Evolutionary conservation across 2,329 filamentous ascomycete genomes (phyloP).

Genomic region (Fusarium coicis): DNA sequence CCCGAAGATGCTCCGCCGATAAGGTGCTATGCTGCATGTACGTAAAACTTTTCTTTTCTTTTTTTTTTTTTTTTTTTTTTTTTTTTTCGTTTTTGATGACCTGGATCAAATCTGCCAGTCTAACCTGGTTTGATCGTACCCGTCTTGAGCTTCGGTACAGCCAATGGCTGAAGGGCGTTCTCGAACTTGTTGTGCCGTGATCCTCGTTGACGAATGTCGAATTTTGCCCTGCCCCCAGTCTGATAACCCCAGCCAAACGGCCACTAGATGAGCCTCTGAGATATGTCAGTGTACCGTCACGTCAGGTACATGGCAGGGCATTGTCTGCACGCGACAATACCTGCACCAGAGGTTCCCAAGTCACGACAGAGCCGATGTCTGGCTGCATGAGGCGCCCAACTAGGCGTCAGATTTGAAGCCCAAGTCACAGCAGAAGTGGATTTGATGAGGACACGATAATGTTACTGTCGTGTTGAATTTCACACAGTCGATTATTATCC

Average conservation of each 20-base stretch:
- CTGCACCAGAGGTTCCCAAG: constrained; percentile 32
- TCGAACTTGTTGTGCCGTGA: constrained; percentile 26
- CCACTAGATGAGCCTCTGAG: constrained; percentile 36
- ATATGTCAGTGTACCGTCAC: constrained; percentile 32
- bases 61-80: constrained; percentile 12
- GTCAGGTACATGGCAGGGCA: constrained; percentile 32
- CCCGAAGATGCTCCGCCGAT: constrained; percentile 45
- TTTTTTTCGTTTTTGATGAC: constrained; percentile 9
- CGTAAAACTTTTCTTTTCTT: constrained; percentile 35
- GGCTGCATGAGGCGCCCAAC: constrained; percentile 32
- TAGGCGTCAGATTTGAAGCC: constrained; percentile 19
- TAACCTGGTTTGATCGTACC: constrained; percentile 18
- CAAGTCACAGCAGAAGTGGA: constrained; percentile 30
- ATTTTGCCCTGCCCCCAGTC: constrained; percentile 30
- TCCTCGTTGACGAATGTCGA: constrained; percentile 29
- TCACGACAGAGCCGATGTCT: constrained; percentile 36
- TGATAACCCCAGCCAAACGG: constrained; percentile 40
- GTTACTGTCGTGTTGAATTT: constrained; percentile 10
- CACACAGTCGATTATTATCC: constrained; percentile 1
- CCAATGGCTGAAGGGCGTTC: constrained; percentile 29
- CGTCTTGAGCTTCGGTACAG: constrained; percentile 15
- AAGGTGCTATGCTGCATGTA: constrained; percentile 26
- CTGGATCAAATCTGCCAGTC: constrained; percentile 15
- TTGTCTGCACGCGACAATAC: constrained; percentile 35
- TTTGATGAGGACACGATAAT: constrained; percentile 8